Base-by-base conservation (phyloP, 108 stramenopile genomes). In the Conticribra guillardii region DNA sequence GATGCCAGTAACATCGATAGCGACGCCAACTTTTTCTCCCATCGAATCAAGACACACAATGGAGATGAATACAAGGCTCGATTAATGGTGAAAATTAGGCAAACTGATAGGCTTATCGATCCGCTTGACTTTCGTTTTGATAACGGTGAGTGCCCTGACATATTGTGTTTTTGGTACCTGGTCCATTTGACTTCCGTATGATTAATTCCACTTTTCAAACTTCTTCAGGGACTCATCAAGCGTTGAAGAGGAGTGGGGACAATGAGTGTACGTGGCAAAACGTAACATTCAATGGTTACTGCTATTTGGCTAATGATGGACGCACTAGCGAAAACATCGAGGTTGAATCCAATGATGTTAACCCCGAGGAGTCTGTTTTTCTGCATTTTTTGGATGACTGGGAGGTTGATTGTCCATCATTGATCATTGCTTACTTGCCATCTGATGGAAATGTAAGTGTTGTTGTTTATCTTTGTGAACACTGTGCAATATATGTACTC, bases 111-210 rank as follows among this genome's bases (percentile, higher is more conserved):
- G 1, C 22, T 26, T 15, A 33, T 74, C 24, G 64, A 74, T 41
- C 73, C 73, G 26, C 63, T 74, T 60, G 73, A 74, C 31, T 62
- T 74, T 27, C 69, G 69, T 27, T 70, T 60, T 50, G 31, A 51
- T 32, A 52, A 66, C 27, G 60, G 57, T 66, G 44, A 24, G 46
- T 16, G 21, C 26, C 1, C 15, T 26, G 1, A 23, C 19, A 29
- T 53, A 15, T 2, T 22, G 18, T 14, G 4, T 30, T 16, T n/a
- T 48, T 54, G 8, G 21, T 24, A 21, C n/a, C 15, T 54, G 14
- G 41, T 26, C 16, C 18, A 23, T 26, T 15, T 30, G 26, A n/a
- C 3, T 11, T 24, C 29, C 31, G 34, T 29, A 19, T 3, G 30
- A 15, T 32, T 30, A 24, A 54, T 16, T 54, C 31, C 8, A 30